Evolutionary conservation across 202 grass and related monocot species (phyloP), one percentile per base, ranked within the genome.

Genomic region (Carex sylvatica): DNA sequence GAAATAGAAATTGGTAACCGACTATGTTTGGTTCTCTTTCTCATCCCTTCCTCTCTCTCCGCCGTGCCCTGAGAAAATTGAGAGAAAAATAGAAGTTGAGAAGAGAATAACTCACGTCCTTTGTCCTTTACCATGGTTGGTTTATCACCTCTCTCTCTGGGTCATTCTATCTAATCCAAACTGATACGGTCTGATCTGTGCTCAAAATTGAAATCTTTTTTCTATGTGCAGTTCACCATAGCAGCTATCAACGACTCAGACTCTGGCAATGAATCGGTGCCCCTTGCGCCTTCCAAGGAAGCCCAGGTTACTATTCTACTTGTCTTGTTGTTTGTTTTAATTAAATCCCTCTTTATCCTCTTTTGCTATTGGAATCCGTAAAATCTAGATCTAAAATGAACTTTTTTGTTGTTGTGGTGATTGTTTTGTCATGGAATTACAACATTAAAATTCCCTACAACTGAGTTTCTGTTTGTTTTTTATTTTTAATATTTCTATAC

Each of bases 201-300:
- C 36, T 85, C 55, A 55, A 28, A 74, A 74, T 23, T 74, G 70
- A 74, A 76, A 63, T 83, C 51, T 61, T 23, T 61, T 61, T 61
- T 61, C 59, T 68, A 18, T 66, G 82, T 61, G 71, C 84, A 97
- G 94, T 97, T 97, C 88, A 94, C 94, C 88, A 97, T 97, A 81
- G 84, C 91, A 35, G 91, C 90, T 53, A 97, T 97, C 89, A 97
- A 97, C 88, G 89, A 97, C 13, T 90, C 86, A 64, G 91, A 94
- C 52, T 77, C 88, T 87, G 78, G 87, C 11, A 90, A 85, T 28
- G 82, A 90, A 83, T 94, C 87, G 91, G 94, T 94, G 85, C 91
- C 88, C 63, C 91, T 97, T 70, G 94, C 94, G 16, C 94, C 94
- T 11, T 92, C 94, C 55, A 97, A 94, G 80, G 94, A 97, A 91